These are phyloP conservation scores for Xenosphaeropsis pyriputrescens DNA, from an alignment of 2,329 filamentous ascomycete genomes.

Conservation along the genomic window DNA sequence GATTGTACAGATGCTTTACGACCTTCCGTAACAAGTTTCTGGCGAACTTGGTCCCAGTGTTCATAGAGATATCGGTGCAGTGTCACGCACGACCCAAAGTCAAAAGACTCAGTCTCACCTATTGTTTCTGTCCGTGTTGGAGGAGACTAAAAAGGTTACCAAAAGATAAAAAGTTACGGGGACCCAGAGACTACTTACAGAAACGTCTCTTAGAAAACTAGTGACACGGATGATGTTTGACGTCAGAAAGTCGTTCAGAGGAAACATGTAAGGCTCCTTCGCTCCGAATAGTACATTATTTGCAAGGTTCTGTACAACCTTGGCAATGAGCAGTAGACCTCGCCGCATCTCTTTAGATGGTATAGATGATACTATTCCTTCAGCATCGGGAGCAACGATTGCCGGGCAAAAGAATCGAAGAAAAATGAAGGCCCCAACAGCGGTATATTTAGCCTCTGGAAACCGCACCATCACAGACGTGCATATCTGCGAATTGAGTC, in stretches of 20 bases:
- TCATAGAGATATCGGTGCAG: slow-evolving; percentile 57
- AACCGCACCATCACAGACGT: slow-evolving; percentile 48
- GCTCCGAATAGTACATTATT: slow-evolving; percentile 60
- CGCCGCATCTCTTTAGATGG: slow-evolving; percentile 57
- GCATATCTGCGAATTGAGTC: slow-evolving; percentile 30
- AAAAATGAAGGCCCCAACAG: slow-evolving; percentile 58
- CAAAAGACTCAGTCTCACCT: slow-evolving; percentile 36
- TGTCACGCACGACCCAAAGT: slow-evolving; percentile 57
- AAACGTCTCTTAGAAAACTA: slow-evolving; percentile 52
- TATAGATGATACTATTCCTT: slow-evolving; percentile 43
- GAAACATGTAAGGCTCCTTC: slow-evolving; percentile 61
- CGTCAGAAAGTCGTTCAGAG: slow-evolving; percentile 52
- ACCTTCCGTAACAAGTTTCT: slow-evolving; percentile 46
- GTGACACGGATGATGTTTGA: slow-evolving; percentile 56
- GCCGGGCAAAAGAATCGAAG: slow-evolving; percentile 59
- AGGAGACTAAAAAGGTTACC: slow-evolving; percentile 22
- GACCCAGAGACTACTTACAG: slow-evolving; percentile 26
- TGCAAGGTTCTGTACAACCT: slow-evolving; percentile 56
- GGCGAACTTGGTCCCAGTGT: slow-evolving; percentile 55
- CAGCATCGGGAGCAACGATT: slow-evolving; percentile 54
- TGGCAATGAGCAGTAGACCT: slow-evolving; percentile 53
- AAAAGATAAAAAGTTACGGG: slow-evolving; percentile 1
- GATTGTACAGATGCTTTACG: slow-evolving; percentile 39
- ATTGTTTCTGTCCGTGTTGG: slow-evolving; percentile 29
- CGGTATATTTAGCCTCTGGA: slow-evolving; percentile 56